These are phyloP conservation scores for Hanseniaspora guilliermondii DNA, from an alignment of 805 yeast genomes.

Conservation along the genomic window DNA sequence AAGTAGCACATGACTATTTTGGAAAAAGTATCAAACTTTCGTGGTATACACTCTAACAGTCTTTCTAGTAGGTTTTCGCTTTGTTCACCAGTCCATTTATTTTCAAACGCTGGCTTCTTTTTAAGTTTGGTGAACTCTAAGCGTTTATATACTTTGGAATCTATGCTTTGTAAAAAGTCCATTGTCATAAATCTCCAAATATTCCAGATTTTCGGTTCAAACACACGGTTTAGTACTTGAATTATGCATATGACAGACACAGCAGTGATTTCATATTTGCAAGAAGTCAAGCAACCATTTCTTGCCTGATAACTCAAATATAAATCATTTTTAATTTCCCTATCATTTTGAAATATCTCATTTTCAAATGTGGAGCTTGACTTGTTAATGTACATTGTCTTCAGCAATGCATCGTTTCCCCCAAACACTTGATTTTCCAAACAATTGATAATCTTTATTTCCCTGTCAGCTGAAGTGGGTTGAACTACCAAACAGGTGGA, in stretches of 20 bases:
- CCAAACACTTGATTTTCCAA: too few species aligned
- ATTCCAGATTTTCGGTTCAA: background rate
- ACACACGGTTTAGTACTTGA: background rate
- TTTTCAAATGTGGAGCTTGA: background rate
- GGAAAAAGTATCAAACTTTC: background rate
- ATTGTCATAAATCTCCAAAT: slow-evolving; percentile 2
- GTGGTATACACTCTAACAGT: background rate
- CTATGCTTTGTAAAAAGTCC: background rate
- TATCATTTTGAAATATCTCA: background rate
- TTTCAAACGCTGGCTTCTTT: background rate
- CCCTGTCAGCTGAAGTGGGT: background rate
- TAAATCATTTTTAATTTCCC: background rate
- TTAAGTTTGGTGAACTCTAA: background rate
- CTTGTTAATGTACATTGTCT: background rate
- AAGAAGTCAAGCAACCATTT: background rate
- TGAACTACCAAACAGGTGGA: background rate
- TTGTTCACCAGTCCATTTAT: background rate
- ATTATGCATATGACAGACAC: background rate
- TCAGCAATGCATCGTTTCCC: too few species aligned
- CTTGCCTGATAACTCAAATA: background rate
- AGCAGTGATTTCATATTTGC: background rate
- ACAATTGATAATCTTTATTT: too few species aligned
- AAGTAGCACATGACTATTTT: background rate
- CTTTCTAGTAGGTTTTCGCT: slow-evolving; percentile 2
- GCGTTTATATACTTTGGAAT: background rate